A percentile compares a stretch with the other conserved stretches of the same genome.
These are phyloP conservation scores for Phytopythium montanum DNA, from an alignment of 352 stramenopile species.

Conservation along the genomic window DNA sequence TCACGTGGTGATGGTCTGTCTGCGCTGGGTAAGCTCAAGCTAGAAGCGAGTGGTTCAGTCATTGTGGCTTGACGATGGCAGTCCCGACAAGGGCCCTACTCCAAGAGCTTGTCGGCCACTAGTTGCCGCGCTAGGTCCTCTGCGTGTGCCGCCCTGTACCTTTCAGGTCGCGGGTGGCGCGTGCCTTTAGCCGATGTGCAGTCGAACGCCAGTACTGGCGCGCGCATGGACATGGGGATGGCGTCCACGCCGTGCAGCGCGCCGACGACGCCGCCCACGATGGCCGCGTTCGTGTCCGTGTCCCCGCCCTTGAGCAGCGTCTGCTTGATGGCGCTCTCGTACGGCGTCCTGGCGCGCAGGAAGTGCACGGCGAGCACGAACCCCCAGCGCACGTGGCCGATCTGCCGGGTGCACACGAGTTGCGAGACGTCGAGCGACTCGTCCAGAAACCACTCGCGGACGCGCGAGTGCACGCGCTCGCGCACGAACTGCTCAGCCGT, in stretches of 20 bases:
- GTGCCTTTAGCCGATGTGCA: slow-evolving; percentile 17
- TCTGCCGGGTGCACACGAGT: slow-evolving; percentile 27
- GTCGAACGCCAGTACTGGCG: slow-evolving; percentile 39
- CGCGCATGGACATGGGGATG: slow-evolving; percentile 42
- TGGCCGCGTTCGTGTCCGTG: slow-evolving; percentile 60
- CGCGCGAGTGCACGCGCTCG: slow-evolving; percentile 17
- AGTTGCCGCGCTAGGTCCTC: slow-evolving; percentile 21
- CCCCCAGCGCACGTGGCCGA: slow-evolving; percentile 46
- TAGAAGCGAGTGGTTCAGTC: not conserved
- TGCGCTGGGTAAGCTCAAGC: not conserved
- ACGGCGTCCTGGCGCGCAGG: slow-evolving; percentile 30
- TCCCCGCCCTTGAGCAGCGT: slow-evolving; percentile 53
- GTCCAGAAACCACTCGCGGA: slow-evolving; percentile 37
- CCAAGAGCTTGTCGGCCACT: slow-evolving; percentile 7
- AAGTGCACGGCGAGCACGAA: slow-evolving; percentile 50
- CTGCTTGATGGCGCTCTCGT: slow-evolving; percentile 39
- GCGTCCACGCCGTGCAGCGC: slow-evolving; percentile 37
- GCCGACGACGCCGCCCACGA: slow-evolving; percentile 45
- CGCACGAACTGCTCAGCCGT: slow-evolving; percentile 34
- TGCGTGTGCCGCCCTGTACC: slow-evolving; percentile 28
- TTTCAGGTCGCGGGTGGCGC: slow-evolving; percentile 19
- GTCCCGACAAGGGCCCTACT: not conserved
- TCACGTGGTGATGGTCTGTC: slow-evolving; percentile 26
- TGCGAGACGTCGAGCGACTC: slow-evolving; percentile 36
- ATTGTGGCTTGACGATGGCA: not conserved